These are phyloP conservation scores for Phialophora verrucosa DNA, from an alignment of 2,329 filamentous ascomycete species.

Conservation along the genomic window DNA sequence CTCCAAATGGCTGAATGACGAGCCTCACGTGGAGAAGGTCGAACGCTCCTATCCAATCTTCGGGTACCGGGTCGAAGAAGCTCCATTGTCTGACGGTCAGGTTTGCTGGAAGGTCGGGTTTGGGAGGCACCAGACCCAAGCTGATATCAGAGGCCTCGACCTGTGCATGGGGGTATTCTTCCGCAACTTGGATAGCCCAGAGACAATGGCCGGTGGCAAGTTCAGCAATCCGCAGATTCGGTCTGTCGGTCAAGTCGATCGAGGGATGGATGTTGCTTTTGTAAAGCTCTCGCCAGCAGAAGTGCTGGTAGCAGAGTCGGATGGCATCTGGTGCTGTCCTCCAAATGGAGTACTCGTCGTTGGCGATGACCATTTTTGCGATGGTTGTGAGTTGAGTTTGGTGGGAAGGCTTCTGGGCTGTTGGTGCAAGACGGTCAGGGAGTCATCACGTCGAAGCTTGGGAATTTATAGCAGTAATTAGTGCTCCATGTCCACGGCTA, in stretches of 20 bases:
- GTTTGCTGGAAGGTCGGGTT: slow-evolving; percentile 38
- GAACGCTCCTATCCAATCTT: slow-evolving; percentile 36
- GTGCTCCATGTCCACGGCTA: neutral
- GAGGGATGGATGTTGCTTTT: slow-evolving; percentile 40
- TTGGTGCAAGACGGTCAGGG: neutral
- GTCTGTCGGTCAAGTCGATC: slow-evolving; percentile 30
- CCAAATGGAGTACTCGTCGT: slow-evolving; percentile 24
- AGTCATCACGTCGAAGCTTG: neutral
- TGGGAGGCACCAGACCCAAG: slow-evolving; percentile 38
- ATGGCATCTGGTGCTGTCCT: slow-evolving; percentile 21
- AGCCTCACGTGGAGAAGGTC: slow-evolving; percentile 39
- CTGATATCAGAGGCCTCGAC: slow-evolving; percentile 41
- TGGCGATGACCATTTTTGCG: slow-evolving; percentile 6
- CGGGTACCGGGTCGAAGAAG: slow-evolving; percentile 38
- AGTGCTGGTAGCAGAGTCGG: slow-evolving; percentile 40
- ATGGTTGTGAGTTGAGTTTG: neutral
- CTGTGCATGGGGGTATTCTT: slow-evolving; percentile 34
- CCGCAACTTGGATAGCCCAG: slow-evolving; percentile 41
- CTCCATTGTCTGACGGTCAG: slow-evolving; percentile 36
- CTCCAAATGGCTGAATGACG: slow-evolving; percentile 18
- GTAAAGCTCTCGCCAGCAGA: slow-evolving; percentile 41
- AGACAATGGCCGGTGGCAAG: slow-evolving; percentile 42
- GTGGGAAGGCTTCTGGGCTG: neutral
- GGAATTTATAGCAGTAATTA: neutral
- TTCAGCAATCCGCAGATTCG: slow-evolving; percentile 38